Evolutionary conservation across 2,329 filamentous ascomycete species (phyloP).

Genomic region (Epichloe glyceriae): DNA sequence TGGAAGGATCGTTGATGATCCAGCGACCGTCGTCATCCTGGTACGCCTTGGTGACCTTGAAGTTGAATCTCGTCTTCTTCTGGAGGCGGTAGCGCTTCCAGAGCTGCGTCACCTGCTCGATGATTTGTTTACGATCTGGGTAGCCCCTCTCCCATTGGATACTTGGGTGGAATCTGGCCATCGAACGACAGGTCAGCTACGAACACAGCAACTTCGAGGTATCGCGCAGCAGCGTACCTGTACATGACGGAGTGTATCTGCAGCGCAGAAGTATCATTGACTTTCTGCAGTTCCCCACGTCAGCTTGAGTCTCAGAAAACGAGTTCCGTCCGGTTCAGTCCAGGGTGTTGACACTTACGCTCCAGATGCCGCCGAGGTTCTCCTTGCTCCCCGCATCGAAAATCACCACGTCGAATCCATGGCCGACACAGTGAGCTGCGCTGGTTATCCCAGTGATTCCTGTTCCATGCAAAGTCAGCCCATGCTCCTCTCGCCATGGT

Average conservation of each 20-base stretch:
- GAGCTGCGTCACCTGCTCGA: constrained; percentile 55
- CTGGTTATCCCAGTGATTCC: constrained; percentile 65
- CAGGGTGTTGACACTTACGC: constrained; percentile 31
- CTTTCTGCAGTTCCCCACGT: constrained; percentile 33
- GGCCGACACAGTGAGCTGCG: constrained; percentile 70
- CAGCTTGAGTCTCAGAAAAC: not conserved
- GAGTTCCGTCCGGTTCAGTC: not conserved
- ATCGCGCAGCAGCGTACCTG: constrained; percentile 24
- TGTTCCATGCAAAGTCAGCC: constrained; percentile 20
- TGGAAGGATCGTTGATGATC: constrained; percentile 60
- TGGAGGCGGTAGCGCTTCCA: constrained; percentile 68
- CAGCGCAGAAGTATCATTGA: constrained; percentile 70
- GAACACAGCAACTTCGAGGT: not conserved
- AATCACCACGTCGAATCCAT: constrained; percentile 70
- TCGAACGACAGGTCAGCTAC: not conserved
- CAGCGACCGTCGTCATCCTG: constrained; percentile 56
- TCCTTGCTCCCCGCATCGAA: constrained; percentile 61
- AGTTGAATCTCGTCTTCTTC: constrained; percentile 58
- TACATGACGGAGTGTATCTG: constrained; percentile 85
- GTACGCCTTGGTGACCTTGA: constrained; percentile 54
- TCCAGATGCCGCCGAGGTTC: constrained; percentile 69
- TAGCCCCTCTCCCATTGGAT: constrained; percentile 66
- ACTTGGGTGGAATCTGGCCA: constrained; percentile 54
- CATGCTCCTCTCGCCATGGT: too few species aligned
- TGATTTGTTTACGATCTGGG: constrained; percentile 62